These are phyloP conservation scores for Leucocoprinus sp. DNA, from an alignment of 768 basidiomycete genomes.

Conservation along the genomic window DNA sequence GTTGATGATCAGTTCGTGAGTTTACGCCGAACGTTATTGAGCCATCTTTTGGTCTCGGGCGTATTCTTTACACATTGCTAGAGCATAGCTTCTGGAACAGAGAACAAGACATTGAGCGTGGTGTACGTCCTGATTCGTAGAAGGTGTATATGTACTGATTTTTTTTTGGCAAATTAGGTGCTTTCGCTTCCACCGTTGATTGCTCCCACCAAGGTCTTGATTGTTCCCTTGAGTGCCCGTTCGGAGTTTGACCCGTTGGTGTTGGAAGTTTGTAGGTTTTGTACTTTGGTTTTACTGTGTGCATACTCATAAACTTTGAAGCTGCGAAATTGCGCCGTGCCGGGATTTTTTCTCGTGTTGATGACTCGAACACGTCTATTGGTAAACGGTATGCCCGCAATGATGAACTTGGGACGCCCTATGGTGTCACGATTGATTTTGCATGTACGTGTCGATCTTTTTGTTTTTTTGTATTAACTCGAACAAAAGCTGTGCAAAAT, in stretches of 20 bases:
- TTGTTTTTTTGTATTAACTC: not conserved
- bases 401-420: conserved; percentile 97
- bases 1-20: conserved; percentile 65
- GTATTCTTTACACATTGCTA: conserved; percentile 87
- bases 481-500: conserved; percentile 72
- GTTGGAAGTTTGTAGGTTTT: conserved; percentile 78
- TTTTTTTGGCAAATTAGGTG: conserved; percentile 50
- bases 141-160: conserved; percentile 8
- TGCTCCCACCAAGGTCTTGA: conserved; percentile 94
- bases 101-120: conserved; percentile 85
- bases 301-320: conserved; percentile 24
- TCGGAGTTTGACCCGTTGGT: conserved; percentile 80
- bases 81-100: conserved; percentile 97
- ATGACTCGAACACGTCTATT: conserved; percentile 92
- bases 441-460: conserved; percentile 41
- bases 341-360: conserved; percentile 88
- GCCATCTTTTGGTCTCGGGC: conserved; percentile 95
- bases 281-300: not conserved
- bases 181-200: conserved; percentile 84
- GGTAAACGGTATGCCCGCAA: conserved; percentile 97
- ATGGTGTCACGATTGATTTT: conserved; percentile 93
- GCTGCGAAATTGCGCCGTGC: conserved; percentile 81
- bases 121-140: conserved; percentile 41
- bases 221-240: conserved; percentile 87
- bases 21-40: conserved; percentile 98